These are phyloP conservation scores for Calonectria multiphialidica DNA, from an alignment of 2,329 filamentous ascomycete species.

Conservation along the genomic window DNA sequence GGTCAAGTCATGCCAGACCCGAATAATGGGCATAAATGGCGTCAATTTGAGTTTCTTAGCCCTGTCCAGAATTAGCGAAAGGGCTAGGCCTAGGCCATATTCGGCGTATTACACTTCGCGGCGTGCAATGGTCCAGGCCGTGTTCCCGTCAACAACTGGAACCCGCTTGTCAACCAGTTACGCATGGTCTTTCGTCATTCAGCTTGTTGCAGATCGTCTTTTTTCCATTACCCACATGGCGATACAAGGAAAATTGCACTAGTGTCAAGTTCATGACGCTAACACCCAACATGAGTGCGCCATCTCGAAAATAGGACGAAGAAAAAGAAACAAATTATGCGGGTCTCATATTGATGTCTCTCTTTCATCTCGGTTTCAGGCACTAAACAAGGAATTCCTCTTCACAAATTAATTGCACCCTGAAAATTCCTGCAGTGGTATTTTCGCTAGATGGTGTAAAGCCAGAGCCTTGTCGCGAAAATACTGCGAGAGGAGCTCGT, in stretches of 20 bases:
- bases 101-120: neutral
- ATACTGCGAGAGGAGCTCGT: too few relatives aligned
- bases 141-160: neutral
- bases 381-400: neutral
- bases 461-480: too few relatives aligned
- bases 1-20: neutral
- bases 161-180: too few relatives aligned
- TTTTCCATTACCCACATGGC: neutral
- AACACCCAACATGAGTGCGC: neutral
- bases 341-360: neutral
- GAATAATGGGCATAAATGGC: too few relatives aligned
- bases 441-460: too few relatives aligned
- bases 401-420: neutral
- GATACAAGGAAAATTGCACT: neutral
- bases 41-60: neutral
- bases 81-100: neutral
- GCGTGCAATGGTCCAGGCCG: neutral
- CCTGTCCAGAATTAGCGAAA: neutral
- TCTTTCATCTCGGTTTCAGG: neutral
- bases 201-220: neutral
- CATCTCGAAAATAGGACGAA: neutral
- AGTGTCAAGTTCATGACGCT: neutral
- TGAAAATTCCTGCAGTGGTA: neutral
- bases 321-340: neutral
- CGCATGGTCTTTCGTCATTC: too few relatives aligned